A percentile compares a stretch with the other conserved stretches of the same genome.
These are phyloP conservation scores for Lipomyces yamadae DNA, from an alignment of 805 yeast species.

Conservation along the genomic window DNA sequence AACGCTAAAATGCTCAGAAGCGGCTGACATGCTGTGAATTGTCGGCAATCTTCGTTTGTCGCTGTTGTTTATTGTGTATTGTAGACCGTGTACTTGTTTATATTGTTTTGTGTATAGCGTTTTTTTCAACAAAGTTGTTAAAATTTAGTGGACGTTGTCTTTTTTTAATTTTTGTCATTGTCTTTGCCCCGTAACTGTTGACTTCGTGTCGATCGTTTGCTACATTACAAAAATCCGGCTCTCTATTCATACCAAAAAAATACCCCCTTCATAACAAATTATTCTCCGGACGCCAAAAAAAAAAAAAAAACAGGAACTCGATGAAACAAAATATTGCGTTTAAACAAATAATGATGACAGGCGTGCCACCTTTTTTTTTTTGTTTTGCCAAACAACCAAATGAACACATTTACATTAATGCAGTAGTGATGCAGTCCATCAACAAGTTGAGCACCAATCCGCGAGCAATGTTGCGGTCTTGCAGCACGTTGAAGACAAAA, in stretches of 20 bases:
- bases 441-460: slow-evolving; percentile 37
- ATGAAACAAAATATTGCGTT: too few species aligned
- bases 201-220: not conserved
- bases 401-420: slow-evolving; percentile 20
- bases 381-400: not conserved
- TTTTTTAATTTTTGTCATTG: too few species aligned
- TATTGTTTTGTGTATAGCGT: too few species aligned
- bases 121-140: too few species aligned
- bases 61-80: not conserved
- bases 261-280: not conserved
- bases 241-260: not conserved
- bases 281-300: not conserved
- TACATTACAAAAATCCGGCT: not conserved
- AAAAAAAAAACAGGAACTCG: not conserved
- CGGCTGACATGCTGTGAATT: too few species aligned
- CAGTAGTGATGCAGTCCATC: slow-evolving; percentile 34
- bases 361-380: too few species aligned
- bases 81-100: not conserved
- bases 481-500: slow-evolving; percentile 39
- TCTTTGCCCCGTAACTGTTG: too few species aligned
- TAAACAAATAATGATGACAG: too few species aligned
- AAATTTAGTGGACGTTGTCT: too few species aligned
- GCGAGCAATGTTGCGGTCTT: slow-evolving; percentile 36
- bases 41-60: not conserved
- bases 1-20: not conserved